These are phyloP conservation scores for Huiozyma naganishii DNA, from an alignment of 805 yeast species.

Conservation along the genomic window DNA sequence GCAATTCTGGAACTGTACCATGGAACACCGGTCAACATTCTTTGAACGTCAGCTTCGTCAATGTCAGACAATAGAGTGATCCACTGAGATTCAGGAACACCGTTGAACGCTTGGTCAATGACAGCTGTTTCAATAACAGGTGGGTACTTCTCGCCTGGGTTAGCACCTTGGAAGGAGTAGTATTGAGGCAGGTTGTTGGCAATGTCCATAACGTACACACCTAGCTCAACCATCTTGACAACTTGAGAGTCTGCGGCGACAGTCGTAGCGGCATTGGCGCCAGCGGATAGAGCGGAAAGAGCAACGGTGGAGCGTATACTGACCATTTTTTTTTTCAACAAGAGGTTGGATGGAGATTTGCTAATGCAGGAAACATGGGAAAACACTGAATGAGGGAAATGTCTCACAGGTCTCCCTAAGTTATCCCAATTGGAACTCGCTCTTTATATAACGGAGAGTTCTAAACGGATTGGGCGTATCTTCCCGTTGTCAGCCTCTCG, in stretches of 20 bases:
- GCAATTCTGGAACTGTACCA: constrained; percentile 21
- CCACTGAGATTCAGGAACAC: constrained; percentile 21
- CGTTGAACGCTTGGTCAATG: constrained; percentile 9
- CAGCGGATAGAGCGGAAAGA: background rate
- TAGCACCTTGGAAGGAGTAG: background rate
- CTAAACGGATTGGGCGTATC: too few species aligned
- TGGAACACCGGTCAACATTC: constrained; percentile 21
- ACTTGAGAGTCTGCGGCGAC: background rate
- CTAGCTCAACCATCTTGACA: background rate
- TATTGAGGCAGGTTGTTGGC: background rate
- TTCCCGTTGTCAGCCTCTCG: too few species aligned
- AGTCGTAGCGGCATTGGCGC: background rate
- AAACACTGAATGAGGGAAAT: too few species aligned
- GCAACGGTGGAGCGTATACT: background rate
- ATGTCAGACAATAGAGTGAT: constrained; percentile 19
- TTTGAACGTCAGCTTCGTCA: constrained; percentile 14
- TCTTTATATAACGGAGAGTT: too few species aligned
- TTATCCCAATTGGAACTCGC: too few species aligned
- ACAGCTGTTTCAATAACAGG: constrained; percentile 16
- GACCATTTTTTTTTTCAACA: too few species aligned
- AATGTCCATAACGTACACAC: background rate
- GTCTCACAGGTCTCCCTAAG: too few species aligned
- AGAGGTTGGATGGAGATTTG: too few species aligned
- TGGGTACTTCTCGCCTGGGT: constrained; percentile 10
- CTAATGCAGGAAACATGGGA: too few species aligned